Percentiles rank a stretch among this genome's conserved stretches.
Evolutionary conservation across 1,284 basidiomycete genomes (phyloP).

Genomic region (Bjerkandera adusta): DNA sequence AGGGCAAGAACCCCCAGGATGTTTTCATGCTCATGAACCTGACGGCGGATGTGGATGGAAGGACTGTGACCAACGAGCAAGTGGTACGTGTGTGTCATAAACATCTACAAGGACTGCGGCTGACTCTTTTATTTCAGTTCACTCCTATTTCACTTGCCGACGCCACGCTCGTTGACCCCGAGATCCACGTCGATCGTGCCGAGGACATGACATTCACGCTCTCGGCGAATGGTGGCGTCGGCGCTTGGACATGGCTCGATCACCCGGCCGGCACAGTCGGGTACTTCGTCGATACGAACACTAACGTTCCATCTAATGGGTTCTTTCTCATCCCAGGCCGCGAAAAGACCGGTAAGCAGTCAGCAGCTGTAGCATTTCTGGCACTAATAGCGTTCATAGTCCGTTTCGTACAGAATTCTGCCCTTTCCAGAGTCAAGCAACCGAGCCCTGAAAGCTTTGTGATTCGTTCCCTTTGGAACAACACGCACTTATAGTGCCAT

Average conservation of each 20-base stretch:
- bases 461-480: constrained; percentile 56
- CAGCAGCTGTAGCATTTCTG: too few relatives aligned
- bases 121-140: constrained; percentile 36
- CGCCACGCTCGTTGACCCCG: constrained; percentile 45
- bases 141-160: constrained; percentile 48
- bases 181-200: constrained; percentile 36
- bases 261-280: constrained; percentile 54
- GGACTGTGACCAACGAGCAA: constrained; percentile 49
- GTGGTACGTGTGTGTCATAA: constrained; percentile 40
- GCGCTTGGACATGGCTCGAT: constrained; percentile 58
- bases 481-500: constrained; percentile 44
- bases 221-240: constrained; percentile 51
- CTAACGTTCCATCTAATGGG: constrained; percentile 44
- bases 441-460: constrained; percentile 47
- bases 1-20: constrained; percentile 37
- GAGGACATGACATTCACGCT: constrained; percentile 46
- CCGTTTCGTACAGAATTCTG: constrained; percentile 39
- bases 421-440: constrained; percentile 34
- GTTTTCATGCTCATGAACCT: constrained; percentile 53
- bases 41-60: constrained; percentile 43
- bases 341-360: too few relatives aligned
- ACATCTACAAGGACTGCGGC: background rate
- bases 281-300: constrained; percentile 45
- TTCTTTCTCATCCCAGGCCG: constrained; percentile 54
- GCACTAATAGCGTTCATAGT: constrained; percentile 32